Evolutionary conservation across 352 stramenopile genomes (phyloP).

Genomic region (Thalassiosira livingstoniorum): DNA sequence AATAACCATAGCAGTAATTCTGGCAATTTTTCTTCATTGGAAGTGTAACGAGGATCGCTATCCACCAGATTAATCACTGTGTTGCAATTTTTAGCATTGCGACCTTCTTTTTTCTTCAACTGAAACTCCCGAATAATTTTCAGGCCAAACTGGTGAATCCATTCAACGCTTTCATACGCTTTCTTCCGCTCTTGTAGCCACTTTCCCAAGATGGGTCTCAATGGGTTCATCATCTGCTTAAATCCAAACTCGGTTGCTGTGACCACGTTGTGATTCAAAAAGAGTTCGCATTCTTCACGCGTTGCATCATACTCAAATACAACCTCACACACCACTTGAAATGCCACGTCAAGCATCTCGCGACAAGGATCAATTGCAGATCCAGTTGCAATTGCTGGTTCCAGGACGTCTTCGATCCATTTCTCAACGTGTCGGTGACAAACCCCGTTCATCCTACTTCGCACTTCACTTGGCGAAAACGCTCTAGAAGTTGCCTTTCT

Average conservation of each 20-base stretch:
- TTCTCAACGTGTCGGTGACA: not conserved
- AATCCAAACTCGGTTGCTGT: not conserved
- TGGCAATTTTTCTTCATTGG: not conserved
- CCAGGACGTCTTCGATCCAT: slow-evolving; percentile 3
- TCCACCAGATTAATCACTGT: slow-evolving; percentile 13
- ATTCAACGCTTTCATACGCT: not conserved
- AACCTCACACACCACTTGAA: slow-evolving; percentile 8
- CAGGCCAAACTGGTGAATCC: slow-evolving; percentile 1
- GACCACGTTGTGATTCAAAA: slow-evolving; percentile 1
- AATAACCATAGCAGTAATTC: slow-evolving; percentile 19
- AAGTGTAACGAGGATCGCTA: slow-evolving; percentile 4
- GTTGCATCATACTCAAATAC: slow-evolving; percentile 14
- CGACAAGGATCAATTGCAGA: not conserved
- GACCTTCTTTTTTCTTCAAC: not conserved
- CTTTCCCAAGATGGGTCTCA: slow-evolving; percentile 10
- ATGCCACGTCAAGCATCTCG: slow-evolving; percentile 10
- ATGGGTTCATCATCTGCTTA: slow-evolving; percentile 4
- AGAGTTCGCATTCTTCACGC: slow-evolving; percentile 2
- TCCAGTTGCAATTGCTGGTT: not conserved
- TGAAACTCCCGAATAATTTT: slow-evolving; percentile 7
- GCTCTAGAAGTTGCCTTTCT: too few species aligned
- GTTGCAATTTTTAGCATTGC: not conserved
- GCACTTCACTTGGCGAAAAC: not conserved
- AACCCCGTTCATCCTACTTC: not conserved
- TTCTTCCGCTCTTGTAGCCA: not conserved